phyloP scores from a whole-genome alignment of 2,329 filamentous ascomycete species.

The Neoascochyta sp. region DNA sequence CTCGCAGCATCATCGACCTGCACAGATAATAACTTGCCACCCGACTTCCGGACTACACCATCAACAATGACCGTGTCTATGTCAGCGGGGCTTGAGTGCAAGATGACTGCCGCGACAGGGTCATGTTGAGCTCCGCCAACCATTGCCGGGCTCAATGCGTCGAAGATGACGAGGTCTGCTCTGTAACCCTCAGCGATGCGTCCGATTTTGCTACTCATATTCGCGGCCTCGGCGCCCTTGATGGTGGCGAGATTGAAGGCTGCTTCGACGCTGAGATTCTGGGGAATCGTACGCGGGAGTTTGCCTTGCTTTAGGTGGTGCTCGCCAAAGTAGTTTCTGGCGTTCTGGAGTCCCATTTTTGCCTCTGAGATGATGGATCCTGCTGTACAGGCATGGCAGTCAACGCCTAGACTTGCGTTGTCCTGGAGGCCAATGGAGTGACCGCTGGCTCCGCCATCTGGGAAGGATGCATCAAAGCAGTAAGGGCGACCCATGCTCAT shows the following conservation, averaged over 20 bases:
- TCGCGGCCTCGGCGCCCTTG: slow-evolving; percentile 44
- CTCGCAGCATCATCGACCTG: slow-evolving; percentile 17
- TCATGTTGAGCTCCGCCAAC: slow-evolving; percentile 42
- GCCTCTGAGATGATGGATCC: slow-evolving; percentile 47
- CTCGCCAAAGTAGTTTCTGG: slow-evolving; percentile 43
- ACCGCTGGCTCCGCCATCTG: slow-evolving; percentile 8
- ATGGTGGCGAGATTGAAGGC: slow-evolving; percentile 52
- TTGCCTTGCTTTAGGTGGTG: slow-evolving; percentile 43
- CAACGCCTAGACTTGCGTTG: slow-evolving; percentile 52
- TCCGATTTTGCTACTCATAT: slow-evolving; percentile 44
- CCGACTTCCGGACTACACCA: slow-evolving; percentile 41
- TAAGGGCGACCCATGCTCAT: slow-evolving; percentile 44
- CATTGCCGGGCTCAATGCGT: slow-evolving; percentile 42
- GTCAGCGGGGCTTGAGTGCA: slow-evolving; percentile 43
- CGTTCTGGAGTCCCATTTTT: slow-evolving; percentile 51
- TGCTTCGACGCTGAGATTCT: slow-evolving; percentile 41
- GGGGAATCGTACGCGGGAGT: slow-evolving; percentile 47
- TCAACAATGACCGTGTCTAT: slow-evolving; percentile 46
- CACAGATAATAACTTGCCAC: slow-evolving; percentile 28
- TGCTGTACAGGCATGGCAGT: slow-evolving; percentile 53
- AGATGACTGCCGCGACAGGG: slow-evolving; percentile 43
- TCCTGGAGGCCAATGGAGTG: slow-evolving; percentile 21
- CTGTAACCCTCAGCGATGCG: slow-evolving; percentile 46
- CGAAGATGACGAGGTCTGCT: slow-evolving; percentile 51
- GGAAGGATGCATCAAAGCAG: slow-evolving; percentile 31